These are phyloP conservation scores for Pythium monospermum DNA, from an alignment of 352 stramenopile genomes.

Conservation along the genomic window DNA sequence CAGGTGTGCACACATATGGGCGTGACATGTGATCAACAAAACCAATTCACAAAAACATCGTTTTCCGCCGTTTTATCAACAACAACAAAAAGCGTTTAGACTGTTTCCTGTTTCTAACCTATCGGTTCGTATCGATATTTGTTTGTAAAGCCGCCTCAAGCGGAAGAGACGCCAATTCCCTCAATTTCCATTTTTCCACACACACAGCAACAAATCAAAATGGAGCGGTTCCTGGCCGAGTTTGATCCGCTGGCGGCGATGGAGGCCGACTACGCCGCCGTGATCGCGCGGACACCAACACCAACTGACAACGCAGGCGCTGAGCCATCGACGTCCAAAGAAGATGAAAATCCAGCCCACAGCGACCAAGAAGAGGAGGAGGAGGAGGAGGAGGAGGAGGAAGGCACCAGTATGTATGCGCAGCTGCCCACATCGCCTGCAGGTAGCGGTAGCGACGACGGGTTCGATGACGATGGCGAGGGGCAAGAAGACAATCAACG, in stretches of 20 bases:
- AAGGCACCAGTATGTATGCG: constrained; percentile 13
- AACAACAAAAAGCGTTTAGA: too few relatives aligned
- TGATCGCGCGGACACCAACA: constrained; percentile 33
- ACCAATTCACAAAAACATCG: too few relatives aligned
- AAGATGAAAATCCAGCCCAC: background rate
- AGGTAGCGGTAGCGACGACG: constrained; percentile 17
- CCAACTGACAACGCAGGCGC: background rate
- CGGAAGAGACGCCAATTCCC: constrained; percentile 3
- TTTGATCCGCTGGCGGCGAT: constrained; percentile 50
- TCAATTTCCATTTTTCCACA: too few relatives aligned
- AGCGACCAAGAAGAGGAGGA: constrained; percentile 21
- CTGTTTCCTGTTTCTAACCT: too few relatives aligned
- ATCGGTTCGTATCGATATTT: background rate
- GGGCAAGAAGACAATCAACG: constrained; percentile 15
- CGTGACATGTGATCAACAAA: too few relatives aligned
- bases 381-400: constrained; percentile 15
- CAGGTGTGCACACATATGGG: too few relatives aligned
- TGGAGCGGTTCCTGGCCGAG: constrained; percentile 27
- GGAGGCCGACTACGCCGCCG: constrained; percentile 58
- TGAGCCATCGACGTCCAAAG: background rate
- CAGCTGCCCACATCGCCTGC: constrained; percentile 15
- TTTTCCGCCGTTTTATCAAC: too few relatives aligned
- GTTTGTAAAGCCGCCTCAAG: background rate
- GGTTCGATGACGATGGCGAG: constrained; percentile 11
- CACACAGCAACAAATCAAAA: too few relatives aligned